Evolutionary conservation across 208 protist genomes (phyloP).

Genomic region (Acanthamoeba rhysodes): DNA sequence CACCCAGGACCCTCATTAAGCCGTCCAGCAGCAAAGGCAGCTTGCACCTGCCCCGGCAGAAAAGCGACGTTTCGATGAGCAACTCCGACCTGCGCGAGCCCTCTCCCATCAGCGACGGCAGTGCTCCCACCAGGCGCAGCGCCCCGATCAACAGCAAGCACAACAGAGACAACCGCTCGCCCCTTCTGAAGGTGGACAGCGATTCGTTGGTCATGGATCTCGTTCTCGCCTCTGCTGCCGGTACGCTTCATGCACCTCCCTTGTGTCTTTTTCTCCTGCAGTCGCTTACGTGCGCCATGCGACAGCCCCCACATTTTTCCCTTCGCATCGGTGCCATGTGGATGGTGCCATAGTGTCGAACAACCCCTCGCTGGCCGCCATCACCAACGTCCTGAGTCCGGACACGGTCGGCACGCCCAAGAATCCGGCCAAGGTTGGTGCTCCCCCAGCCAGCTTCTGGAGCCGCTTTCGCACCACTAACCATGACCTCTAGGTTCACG

Average conservation of each 20-base stretch:
- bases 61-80: background rate
- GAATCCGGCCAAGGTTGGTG: conserved; percentile 13
- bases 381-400: conserved; percentile 74
- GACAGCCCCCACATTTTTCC: conserved; percentile 70
- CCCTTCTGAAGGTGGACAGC: too few relatives aligned
- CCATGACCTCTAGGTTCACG: conserved; percentile 19
- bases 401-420: conserved; percentile 69
- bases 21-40: background rate
- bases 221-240: too few relatives aligned
- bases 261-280: background rate
- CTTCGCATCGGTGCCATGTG: conserved; percentile 46
- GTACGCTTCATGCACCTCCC: background rate
- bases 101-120: background rate
- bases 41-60: background rate
- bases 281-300: background rate
- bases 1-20: background rate
- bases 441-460: too few relatives aligned
- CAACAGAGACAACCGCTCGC: too few relatives aligned
- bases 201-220: too few relatives aligned
- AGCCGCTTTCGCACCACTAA: too few relatives aligned
- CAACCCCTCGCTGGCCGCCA: conserved; percentile 49
- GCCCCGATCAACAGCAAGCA: too few relatives aligned
- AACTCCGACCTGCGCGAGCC: background rate
- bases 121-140: too few relatives aligned
- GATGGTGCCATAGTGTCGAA: conserved; percentile 68